phyloP scores from a whole-genome alignment of 2,329 filamentous ascomycete species.

The Xylaria sp. region DNA sequence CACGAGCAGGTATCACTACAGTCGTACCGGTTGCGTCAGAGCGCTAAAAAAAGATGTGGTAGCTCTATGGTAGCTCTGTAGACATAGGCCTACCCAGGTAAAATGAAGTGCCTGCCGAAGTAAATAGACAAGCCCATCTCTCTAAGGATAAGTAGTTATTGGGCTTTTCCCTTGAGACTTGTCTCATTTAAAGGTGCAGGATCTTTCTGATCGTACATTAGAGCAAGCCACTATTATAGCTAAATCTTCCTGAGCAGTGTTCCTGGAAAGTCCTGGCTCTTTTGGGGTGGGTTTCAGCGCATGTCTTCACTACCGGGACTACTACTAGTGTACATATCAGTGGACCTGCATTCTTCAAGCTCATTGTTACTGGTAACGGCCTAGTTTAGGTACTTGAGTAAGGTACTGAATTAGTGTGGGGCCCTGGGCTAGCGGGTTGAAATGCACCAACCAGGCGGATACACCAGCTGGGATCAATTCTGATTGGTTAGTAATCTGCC shows the following conservation, averaged over 20 bases:
- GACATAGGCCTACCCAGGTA: neutral
- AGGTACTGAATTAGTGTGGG: neutral
- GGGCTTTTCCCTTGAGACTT: constrained; percentile 6
- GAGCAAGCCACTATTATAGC: neutral
- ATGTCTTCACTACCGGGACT: constrained; percentile 25
- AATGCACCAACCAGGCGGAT: constrained; percentile 31
- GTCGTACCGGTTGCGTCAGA: neutral
- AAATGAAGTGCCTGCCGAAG: neutral
- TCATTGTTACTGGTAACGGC: constrained; percentile 8
- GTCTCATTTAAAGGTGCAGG: constrained; percentile 7
- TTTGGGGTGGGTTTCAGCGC: constrained; percentile 22
- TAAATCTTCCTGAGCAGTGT: neutral
- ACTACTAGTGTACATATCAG: constrained; percentile 15
- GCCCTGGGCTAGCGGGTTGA: neutral
- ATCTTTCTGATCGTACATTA: constrained; percentile 6
- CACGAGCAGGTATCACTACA: neutral
- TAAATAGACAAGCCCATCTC: neutral
- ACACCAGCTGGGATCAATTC: neutral
- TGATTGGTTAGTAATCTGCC: constrained; percentile 26
- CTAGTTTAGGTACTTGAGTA: constrained; percentile 11
- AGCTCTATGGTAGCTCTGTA: neutral
- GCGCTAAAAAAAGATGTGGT: neutral
- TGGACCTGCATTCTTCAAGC: constrained; percentile 1
- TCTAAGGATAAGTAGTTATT: neutral
- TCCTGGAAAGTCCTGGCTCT: neutral